Evolutionary conservation across 345 rosid species (phyloP).

Genomic region (Gossypium australe): DNA sequence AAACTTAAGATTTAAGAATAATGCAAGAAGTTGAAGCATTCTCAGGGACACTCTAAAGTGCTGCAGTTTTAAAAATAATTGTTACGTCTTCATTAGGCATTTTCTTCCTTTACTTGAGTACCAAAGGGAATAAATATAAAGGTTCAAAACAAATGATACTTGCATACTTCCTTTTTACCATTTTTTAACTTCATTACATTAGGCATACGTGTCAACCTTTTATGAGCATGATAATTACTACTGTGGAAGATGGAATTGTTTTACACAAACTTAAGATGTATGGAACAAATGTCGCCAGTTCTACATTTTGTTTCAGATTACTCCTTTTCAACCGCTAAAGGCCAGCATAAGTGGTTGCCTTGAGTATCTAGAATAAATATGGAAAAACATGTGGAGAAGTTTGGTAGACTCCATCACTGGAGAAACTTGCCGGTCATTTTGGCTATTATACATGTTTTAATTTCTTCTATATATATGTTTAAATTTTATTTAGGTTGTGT

Average conservation of each 20-base stretch:
- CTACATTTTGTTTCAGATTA: constrained; percentile 36
- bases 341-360: constrained; percentile 48
- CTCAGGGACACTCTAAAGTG: neutral
- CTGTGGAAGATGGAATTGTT: neutral
- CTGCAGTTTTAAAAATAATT: neutral
- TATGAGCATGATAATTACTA: neutral
- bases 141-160: neutral
- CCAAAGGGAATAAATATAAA: neutral
- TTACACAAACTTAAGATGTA: neutral
- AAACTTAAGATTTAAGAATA: neutral
- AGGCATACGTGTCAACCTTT: neutral
- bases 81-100: neutral
- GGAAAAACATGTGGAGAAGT: constrained; percentile 58
- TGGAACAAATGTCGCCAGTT: neutral
- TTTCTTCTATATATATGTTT: too few species aligned
- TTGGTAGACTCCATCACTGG: constrained; percentile 68
- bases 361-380: constrained; percentile 16
- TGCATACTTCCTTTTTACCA: neutral
- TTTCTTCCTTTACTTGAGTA: neutral
- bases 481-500: too few species aligned
- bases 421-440: constrained; percentile 68
- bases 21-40: neutral
- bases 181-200: neutral
- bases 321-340: constrained; percentile 61
- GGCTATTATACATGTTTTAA: too few species aligned